Conservation (phyloP, 2,329 filamentous ascomycete species). For the Sphaceloma murrayae region DNA sequence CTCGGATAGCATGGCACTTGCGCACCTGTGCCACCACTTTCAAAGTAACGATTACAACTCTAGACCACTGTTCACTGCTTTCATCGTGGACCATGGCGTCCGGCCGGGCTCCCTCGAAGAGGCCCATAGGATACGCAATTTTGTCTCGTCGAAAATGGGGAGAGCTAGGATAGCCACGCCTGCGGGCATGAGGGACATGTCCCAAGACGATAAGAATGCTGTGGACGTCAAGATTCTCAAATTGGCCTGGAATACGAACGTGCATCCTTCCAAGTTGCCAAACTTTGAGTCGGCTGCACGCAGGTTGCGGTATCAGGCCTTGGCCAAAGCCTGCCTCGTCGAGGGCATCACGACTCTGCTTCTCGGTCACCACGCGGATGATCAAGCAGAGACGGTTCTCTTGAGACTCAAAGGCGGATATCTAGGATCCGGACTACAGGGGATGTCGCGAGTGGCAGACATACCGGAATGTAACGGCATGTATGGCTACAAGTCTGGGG, state of each 20-base stretch:
- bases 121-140: conserved; percentile 41
- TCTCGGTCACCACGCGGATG: conserved; percentile 79
- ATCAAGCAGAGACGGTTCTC: conserved; percentile 82
- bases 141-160: conserved; percentile 37
- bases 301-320: conserved; percentile 57
- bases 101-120: conserved; percentile 47
- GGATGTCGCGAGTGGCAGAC: conserved; percentile 53
- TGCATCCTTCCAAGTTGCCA: conserved; percentile 38
- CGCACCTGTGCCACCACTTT: conserved; percentile 54
- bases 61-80: conserved; percentile 37
- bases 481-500: conserved; percentile 40
- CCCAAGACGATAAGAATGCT: conserved; percentile 12
- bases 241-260: conserved; percentile 32
- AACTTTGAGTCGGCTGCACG: conserved; percentile 74
- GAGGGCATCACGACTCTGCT: conserved; percentile 52
- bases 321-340: conserved; percentile 53
- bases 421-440: conserved; percentile 58
- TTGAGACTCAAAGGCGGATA: conserved; percentile 65
- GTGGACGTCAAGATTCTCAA: conserved; percentile 23
- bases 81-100: conserved; percentile 54
- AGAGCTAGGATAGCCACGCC: background rate
- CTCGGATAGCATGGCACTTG: conserved; percentile 95
- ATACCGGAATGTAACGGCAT: conserved; percentile 81
- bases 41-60: background rate
- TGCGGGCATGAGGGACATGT: background rate